phyloP scores from a whole-genome alignment of 768 basidiomycete species.

The Mycena rosella region DNA sequence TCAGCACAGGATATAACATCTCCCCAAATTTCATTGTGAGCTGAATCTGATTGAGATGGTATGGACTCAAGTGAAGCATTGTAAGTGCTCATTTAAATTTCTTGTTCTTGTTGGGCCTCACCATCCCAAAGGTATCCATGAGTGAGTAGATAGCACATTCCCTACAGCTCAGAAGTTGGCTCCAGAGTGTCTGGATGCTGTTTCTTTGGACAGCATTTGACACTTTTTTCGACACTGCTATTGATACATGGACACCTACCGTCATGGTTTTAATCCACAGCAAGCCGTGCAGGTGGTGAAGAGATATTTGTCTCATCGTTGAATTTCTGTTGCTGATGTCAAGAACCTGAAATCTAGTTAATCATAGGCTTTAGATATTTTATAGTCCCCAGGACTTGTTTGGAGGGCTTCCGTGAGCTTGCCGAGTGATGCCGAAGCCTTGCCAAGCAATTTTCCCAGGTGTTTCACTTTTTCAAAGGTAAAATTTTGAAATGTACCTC shows the following conservation, averaged over 20 bases:
- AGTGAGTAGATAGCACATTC: slow-evolving; percentile 41
- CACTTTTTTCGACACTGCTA: slow-evolving; percentile 38
- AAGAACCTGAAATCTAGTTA: slow-evolving; percentile 9
- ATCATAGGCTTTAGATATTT: background rate
- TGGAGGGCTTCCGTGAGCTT: background rate
- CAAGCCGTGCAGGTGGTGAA: slow-evolving; percentile 44
- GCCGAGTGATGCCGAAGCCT: no score
- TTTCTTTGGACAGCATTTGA: slow-evolving; percentile 35
- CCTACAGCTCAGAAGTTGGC: slow-evolving; percentile 40
- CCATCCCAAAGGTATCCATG: slow-evolving; percentile 36
- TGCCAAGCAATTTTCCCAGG: slow-evolving; percentile 21
- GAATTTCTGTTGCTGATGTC: slow-evolving; percentile 29
- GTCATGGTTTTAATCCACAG: slow-evolving; percentile 33
- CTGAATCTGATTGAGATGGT: slow-evolving; percentile 45
- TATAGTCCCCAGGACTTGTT: background rate
- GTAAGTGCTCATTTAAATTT: slow-evolving; percentile 30
- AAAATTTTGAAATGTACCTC: slow-evolving; percentile 15
- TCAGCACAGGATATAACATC: no score
- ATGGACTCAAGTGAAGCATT: slow-evolving; percentile 44
- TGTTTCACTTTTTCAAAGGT: slow-evolving; percentile 18
- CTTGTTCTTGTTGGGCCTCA: slow-evolving; percentile 28
- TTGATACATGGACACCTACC: slow-evolving; percentile 41
- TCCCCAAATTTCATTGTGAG: slow-evolving; percentile 31
- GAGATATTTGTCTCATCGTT: slow-evolving; percentile 43
- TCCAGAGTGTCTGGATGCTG: slow-evolving; percentile 39